Evolutionary conservation across 345 rosid genomes (phyloP), one percentile per base, ranked within the genome.

Genomic region (Garcia nutans): DNA sequence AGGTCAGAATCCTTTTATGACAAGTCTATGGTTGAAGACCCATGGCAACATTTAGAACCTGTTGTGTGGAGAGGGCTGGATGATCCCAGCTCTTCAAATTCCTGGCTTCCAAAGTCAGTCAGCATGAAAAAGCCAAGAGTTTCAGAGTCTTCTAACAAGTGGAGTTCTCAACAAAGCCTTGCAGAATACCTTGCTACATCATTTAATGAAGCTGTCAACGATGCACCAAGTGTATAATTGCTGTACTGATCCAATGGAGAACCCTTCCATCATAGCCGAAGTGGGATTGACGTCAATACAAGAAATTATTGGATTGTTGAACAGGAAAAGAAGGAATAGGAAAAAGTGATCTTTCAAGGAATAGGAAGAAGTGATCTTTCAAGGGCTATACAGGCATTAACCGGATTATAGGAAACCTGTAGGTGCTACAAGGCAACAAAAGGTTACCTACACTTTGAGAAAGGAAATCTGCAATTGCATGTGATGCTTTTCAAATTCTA

Each of bases 121-220:
- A 79, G 81, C 84, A 67, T 54, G 72, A 90, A 87, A 74, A 85
- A 84, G 58, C 79, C 84, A 8, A 80, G 79, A 74, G 78, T 83
- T 71, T 70, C 90, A 28, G 92, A 85, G 73, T 44, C 89, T 71
- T 77, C 86, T 70, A 80, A 59, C 41, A 80, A 82, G 74, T 80
- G 86, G 59, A 82, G 58, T 76, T 81, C 87, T 64, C 81, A 82
- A 79, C 87, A 77, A 68, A 89, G 89, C 84, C 97, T 95, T 69
- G 95, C 99, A 56, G 94, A 91, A 66, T 95, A 86, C 81, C 97
- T 94, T 65, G 92, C 97, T 77, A 87, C 93, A 71, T 85, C 95
- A 56, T 83, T 92, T 70, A 84, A 90, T 68, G 94, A 92, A 78
- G 89, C 88, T 31, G 66, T 77, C 24, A 78, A 80, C 11, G 82